Conservation (phyloP, 106 monocot species). For the Chionographis japonica region DNA sequence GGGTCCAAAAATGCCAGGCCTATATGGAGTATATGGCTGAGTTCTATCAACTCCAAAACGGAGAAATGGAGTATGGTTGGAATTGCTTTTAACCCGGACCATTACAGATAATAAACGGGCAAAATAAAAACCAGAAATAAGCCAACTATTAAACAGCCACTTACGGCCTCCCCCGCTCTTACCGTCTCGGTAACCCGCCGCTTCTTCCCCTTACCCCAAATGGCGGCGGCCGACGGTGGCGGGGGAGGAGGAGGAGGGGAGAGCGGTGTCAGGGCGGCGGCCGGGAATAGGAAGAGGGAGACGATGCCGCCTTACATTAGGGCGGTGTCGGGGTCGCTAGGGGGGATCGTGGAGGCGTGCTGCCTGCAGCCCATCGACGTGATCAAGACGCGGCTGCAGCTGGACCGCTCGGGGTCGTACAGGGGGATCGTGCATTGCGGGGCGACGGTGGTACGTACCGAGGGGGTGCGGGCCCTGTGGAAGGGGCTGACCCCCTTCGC, state of each 20-base stretch:
- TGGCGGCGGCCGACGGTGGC: not conserved
- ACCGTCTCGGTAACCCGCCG: not conserved
- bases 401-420: conserved; percentile 68
- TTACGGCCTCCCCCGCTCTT: no score
- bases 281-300: not conserved
- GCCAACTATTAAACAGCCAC: no score
- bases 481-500: conserved; percentile 85
- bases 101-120: no score
- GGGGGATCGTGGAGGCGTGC: conserved; percentile 86
- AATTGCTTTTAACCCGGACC: no score
- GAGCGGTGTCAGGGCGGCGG: not conserved
- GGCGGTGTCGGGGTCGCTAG: conserved; percentile 77
- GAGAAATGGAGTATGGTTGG: no score
- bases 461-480: conserved; percentile 74
- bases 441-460: conserved; percentile 31
- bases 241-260: not conserved
- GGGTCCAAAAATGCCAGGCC: no score
- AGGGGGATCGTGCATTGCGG: conserved; percentile 70
- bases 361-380: conserved; percentile 99
- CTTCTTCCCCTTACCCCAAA: not conserved
- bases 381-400: conserved; percentile 92
- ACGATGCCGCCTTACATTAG: conserved; percentile 57
- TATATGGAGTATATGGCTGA: no score
- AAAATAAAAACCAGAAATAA: no score
- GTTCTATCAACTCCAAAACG: no score